phyloP scores from a whole-genome alignment of 2,329 filamentous ascomycete genomes.

The Myriangium duriaei region DNA sequence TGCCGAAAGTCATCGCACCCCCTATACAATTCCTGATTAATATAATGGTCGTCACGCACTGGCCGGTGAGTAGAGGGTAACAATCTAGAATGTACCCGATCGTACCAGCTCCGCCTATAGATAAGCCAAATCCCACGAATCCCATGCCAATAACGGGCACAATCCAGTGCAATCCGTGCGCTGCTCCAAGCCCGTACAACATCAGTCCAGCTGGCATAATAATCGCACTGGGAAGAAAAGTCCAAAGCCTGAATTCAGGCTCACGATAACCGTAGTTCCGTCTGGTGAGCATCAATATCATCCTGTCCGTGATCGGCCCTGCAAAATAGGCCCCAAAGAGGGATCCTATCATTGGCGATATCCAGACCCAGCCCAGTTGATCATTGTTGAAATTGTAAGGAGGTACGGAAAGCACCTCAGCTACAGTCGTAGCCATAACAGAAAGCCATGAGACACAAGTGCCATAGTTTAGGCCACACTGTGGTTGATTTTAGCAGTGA shows the following conservation, averaged over 20 bases:
- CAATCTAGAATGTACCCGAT: constrained; percentile 15
- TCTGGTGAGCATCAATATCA: constrained; percentile 13
- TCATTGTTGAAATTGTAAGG: constrained; percentile 11
- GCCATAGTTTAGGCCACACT: constrained; percentile 13
- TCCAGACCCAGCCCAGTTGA: constrained; percentile 8
- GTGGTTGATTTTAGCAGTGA: neutral
- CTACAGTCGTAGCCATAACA: constrained; percentile 11
- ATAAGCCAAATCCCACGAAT: constrained; percentile 14
- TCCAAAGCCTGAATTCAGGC: constrained; percentile 16
- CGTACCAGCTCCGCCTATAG: constrained; percentile 11
- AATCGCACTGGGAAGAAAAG: constrained; percentile 11
- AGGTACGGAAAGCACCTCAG: constrained; percentile 7
- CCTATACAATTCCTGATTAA: constrained; percentile 15
- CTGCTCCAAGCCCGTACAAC: constrained; percentile 14
- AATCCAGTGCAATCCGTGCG: constrained; percentile 14
- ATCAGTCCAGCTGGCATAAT: constrained; percentile 14
- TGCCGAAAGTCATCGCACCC: constrained; percentile 8
- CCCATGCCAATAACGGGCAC: constrained; percentile 13
- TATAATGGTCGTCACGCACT: constrained; percentile 14
- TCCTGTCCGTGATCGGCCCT: constrained; percentile 12
- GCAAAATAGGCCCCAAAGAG: constrained; percentile 13
- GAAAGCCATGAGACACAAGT: constrained; percentile 11
- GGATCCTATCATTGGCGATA: constrained; percentile 11
- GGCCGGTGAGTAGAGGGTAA: constrained; percentile 12
- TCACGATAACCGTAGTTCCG: constrained; percentile 16